A percentile compares a stretch with the other conserved stretches of the same genome.
These are phyloP conservation scores for Gastrolobium villosum DNA, from an alignment of 306 rosid species.

Conservation along the genomic window DNA sequence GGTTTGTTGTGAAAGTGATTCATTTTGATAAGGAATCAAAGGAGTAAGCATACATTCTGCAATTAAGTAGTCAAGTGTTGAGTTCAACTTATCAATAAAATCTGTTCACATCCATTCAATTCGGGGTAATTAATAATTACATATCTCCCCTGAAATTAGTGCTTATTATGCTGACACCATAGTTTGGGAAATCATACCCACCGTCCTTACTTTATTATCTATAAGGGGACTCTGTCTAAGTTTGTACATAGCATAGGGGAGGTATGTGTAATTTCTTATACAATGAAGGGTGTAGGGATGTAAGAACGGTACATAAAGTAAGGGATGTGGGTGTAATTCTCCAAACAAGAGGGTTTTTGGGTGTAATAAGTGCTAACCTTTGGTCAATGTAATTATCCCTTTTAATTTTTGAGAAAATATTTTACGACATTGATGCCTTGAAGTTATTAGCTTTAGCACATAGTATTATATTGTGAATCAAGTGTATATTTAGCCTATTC, in stretches of 20 bases:
- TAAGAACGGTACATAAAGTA: background rate
- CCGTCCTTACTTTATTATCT: background rate
- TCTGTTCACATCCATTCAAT: constrained; percentile 10
- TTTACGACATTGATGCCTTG: constrained; percentile 22
- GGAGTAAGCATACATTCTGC: constrained; percentile 70
- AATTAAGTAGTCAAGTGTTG: background rate
- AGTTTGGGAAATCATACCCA: constrained; percentile 9
- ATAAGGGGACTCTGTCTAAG: background rate
- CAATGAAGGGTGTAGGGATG: background rate
- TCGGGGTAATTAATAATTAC: constrained; percentile 1
- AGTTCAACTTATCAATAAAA: constrained; percentile 20
- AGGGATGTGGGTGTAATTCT: background rate
- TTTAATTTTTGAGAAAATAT: constrained; percentile 27
- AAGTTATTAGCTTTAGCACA: background rate
- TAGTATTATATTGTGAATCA: background rate
- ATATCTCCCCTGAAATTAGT: background rate
- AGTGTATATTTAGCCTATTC: constrained; percentile 2
- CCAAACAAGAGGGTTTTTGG: background rate
- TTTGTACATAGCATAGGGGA: constrained; percentile 1
- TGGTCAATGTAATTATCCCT: background rate
- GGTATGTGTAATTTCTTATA: background rate
- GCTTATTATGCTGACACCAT: background rate
- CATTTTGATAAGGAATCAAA: constrained; percentile 95
- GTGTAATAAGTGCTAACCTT: constrained; percentile 21
- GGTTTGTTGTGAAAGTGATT: constrained; percentile 95